These are phyloP conservation scores for Voacanga thouarsii DNA, from an alignment of 257 asterid genomes.

Conservation along the genomic window DNA sequence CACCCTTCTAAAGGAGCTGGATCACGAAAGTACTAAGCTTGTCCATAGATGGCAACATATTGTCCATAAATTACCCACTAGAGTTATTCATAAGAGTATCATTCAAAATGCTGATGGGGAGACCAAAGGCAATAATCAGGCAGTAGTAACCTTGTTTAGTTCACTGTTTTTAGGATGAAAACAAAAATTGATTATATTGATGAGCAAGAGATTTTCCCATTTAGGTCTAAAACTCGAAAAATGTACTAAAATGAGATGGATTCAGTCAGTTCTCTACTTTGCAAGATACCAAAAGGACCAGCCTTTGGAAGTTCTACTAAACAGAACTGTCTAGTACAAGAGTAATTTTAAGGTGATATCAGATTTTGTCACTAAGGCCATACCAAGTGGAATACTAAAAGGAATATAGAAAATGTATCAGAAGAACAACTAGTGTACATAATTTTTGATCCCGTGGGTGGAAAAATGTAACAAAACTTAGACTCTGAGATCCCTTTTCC, in stretches of 20 bases:
- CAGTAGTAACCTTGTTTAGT: constrained; percentile 12
- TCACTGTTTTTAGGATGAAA: constrained; percentile 25
- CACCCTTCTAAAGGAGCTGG: constrained; percentile 17
- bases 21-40: constrained; percentile 13
- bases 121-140: neutral
- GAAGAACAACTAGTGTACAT: constrained; percentile 16
- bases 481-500: constrained; percentile 28
- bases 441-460: constrained; percentile 32
- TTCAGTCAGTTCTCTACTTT: constrained; percentile 25
- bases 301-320: constrained; percentile 17
- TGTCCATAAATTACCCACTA: constrained; percentile 16
- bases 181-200: constrained; percentile 3
- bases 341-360: constrained; percentile 25
- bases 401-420: constrained; percentile 21
- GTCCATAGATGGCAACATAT: constrained; percentile 24
- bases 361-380: constrained; percentile 23
- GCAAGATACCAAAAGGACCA: constrained; percentile 10
- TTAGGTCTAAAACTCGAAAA: constrained; percentile 14
- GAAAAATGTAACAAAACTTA: constrained; percentile 23
- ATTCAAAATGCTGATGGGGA: constrained; percentile 16
- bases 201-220: constrained; percentile 22
- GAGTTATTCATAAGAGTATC: constrained; percentile 20
- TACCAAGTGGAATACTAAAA: constrained; percentile 16
- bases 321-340: constrained; percentile 23
- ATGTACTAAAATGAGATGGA: constrained; percentile 25